Conservation (phyloP, 2,329 filamentous ascomycete species). For the Beauveria pseudobassiana region DNA sequence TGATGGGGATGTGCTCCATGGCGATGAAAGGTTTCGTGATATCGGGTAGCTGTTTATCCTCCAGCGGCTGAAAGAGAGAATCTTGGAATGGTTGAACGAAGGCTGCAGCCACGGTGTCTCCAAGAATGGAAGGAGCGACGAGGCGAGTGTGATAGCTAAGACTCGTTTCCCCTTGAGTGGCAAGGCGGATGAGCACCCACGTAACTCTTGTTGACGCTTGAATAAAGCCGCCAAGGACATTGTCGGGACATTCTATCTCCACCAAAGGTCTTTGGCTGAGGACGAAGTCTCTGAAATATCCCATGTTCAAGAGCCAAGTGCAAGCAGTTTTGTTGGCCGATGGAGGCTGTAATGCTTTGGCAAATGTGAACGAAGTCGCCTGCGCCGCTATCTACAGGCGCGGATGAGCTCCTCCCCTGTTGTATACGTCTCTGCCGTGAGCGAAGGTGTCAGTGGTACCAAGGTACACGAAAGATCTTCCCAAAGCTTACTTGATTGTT, state of each 20-base stretch:
- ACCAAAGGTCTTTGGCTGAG: background rate
- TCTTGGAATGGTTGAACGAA: background rate
- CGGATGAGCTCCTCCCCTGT: background rate
- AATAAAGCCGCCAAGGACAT: background rate
- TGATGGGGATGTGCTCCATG: background rate
- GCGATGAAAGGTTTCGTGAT: background rate
- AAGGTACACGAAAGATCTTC: too few relatives aligned
- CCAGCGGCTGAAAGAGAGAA: background rate
- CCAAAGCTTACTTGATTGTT: conserved; percentile 15
- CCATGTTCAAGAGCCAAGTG: background rate
- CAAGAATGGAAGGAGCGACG: conserved; percentile 15
- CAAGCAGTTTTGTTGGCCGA: background rate
- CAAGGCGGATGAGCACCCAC: conserved; percentile 10
- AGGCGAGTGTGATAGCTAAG: conserved; percentile 14
- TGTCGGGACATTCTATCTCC: background rate
- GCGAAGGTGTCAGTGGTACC: background rate
- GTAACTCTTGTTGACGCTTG: background rate
- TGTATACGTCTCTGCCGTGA: background rate
- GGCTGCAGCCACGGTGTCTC: conserved; percentile 15
- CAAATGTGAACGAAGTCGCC: background rate
- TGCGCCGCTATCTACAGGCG: background rate
- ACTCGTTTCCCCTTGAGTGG: conserved; percentile 17
- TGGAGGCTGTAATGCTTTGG: background rate
- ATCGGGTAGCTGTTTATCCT: background rate
- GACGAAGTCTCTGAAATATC: background rate